Base-by-base conservation (phyloP, 2,329 filamentous ascomycete species). In the Trichophyton rubrum region DNA sequence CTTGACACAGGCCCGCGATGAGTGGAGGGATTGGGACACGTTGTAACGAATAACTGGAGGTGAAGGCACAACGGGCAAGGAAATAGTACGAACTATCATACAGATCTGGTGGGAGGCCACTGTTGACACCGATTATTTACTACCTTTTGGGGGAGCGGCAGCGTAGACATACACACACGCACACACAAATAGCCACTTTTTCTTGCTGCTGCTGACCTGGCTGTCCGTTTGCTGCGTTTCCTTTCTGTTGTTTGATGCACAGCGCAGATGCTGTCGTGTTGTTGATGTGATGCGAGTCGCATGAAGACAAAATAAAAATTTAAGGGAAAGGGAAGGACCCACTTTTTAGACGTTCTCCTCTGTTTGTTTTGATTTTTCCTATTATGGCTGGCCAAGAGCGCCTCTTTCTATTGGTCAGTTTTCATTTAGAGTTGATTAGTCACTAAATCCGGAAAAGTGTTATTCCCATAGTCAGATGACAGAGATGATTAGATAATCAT, bases 321-420 rank as follows among this genome's bases (percentile, higher is more conserved):
- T 38, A 38, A 38, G 33, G 33, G 33, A 38, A 43, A 43, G n/a
- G n/a, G 15, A 43, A 43, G n/a, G n/a, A n/a, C n/a, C 40, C 40
- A 43, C 40, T 43, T 43, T 43, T 43, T 43, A 38, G 33, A 38
- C 40, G 6, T 17, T n/a, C 8, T n/a, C 15, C n/a, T 59, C 59
- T 63, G 60, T 63, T 63, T 63, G 56, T 63, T 63, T 62, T 61
- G 53, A 47, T 62, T 53, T 62, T 62, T 62, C 62, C 57, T 53
- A 47, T 60, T 61, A 38, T 2, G 40, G 51, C 20, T n/a, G 27
- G 1, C 40, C 40, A 2, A 2, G 8, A 43, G 3, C 1, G 5
- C 13, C n/a, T 17, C 4, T 13, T 57, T 27, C 24, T 13, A 57
- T 38, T 38, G 55, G 55, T 22, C 38, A 38, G 30, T 5, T 11